These are phyloP conservation scores for Aleurites moluccanus DNA, from an alignment of 441 rosid genomes.

Conservation along the genomic window DNA sequence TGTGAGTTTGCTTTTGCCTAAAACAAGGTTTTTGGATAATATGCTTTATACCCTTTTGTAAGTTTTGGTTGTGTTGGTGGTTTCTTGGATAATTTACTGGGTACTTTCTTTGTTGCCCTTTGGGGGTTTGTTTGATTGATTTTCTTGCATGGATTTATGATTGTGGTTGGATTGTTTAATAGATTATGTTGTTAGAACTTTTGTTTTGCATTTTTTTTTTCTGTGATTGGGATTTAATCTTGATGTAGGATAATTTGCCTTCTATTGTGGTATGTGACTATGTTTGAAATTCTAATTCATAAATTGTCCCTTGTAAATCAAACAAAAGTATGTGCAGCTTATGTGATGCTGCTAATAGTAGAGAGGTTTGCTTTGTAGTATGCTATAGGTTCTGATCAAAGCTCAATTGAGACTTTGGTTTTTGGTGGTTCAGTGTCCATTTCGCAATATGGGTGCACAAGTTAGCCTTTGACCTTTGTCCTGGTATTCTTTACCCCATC, in stretches of 20 bases:
- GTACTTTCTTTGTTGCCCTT: neutral
- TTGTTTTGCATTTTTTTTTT: neutral
- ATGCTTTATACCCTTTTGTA: neutral
- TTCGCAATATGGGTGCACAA: conserved; percentile 1
- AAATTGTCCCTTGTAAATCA: neutral
- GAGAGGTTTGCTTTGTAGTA: neutral
- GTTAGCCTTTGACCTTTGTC: neutral
- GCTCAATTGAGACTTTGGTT: conserved; percentile 1
- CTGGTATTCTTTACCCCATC: neutral
- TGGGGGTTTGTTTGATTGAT: neutral
- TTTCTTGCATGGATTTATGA: neutral
- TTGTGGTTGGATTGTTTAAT: neutral
- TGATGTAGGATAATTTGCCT: neutral
- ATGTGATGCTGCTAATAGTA: neutral
- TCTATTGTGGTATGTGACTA: neutral
- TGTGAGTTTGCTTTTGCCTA: conserved; percentile 48
- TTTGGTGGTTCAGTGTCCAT: neutral
- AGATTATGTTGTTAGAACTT: neutral
- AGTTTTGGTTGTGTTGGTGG: conserved; percentile 5
- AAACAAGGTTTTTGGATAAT: neutral
- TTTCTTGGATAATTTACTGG: neutral
- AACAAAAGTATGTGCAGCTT: neutral
- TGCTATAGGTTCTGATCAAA: neutral
- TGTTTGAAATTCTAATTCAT: neutral
- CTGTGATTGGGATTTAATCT: neutral